A percentile compares a stretch with the other conserved stretches of the same genome.
Conservation (phyloP, 306 rosid genomes). For the Cicer yamashitae region DNA sequence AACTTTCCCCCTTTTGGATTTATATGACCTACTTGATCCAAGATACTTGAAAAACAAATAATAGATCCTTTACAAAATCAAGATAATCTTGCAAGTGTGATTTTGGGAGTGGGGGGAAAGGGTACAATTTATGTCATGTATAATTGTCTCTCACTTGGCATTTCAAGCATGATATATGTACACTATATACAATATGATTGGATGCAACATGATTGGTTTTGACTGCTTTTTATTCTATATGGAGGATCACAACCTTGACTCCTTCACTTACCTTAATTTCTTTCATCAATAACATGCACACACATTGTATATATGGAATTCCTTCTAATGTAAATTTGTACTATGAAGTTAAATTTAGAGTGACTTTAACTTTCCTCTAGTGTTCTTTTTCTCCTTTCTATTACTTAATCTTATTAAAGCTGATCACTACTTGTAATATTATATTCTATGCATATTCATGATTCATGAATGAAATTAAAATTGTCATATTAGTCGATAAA, state of each 20-base stretch:
- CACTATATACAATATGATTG: slow-evolving; percentile 59
- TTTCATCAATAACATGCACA: slow-evolving; percentile 25
- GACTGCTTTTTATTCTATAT: slow-evolving; percentile 70
- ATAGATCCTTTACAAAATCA: slow-evolving; percentile 21
- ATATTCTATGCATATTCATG: slow-evolving; percentile 24
- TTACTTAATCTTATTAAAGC: slow-evolving; percentile 1
- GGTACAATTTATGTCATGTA: slow-evolving; percentile 44
- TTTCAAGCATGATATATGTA: slow-evolving; percentile 66
- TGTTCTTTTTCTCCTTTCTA: not conserved
- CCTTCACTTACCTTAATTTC: slow-evolving; percentile 23
- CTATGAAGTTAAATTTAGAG: slow-evolving; percentile 26
- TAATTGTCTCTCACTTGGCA: slow-evolving; percentile 53
- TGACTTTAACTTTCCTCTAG: not conserved
- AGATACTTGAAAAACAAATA: slow-evolving; percentile 44
- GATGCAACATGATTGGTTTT: slow-evolving; percentile 76
- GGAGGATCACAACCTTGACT: slow-evolving; percentile 65
- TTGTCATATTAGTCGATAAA: not conserved
- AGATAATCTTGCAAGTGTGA: slow-evolving; percentile 36
- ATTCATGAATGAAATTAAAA: not conserved
- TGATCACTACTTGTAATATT: not conserved
- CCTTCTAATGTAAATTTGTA: slow-evolving; percentile 36
- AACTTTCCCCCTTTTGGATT: slow-evolving; percentile 60
- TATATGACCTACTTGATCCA: slow-evolving; percentile 67
- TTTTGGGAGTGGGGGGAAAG: slow-evolving; percentile 14
- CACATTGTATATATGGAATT: slow-evolving; percentile 32